Base-by-base conservation (phyloP, 257 asterid species). In the Ligustrum vulgare region DNA sequence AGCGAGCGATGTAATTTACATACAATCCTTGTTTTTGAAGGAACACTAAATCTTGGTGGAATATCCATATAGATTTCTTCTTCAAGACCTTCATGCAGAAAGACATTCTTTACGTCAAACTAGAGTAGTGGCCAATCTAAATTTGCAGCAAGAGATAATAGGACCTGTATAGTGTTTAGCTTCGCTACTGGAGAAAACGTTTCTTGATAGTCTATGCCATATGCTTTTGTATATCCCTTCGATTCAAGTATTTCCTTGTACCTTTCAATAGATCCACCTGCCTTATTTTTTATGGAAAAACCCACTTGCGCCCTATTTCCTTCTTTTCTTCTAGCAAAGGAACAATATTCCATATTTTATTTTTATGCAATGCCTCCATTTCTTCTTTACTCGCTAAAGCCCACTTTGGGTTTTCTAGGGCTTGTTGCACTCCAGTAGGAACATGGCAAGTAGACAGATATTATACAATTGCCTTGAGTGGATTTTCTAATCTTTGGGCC, bases 221-320 rank as follows among this genome's bases (percentile, higher is more conserved):
- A n/a, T n/a, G n/a, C n/a, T n/a, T n/a, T n/a, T n/a, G n/a, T 47
- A 20, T 47, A 47, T 15, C 56, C 56, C 7, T 47, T 47, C 56
- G n/a, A 3, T 6, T 12, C n/a, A 15, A 47, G 56, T 15, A n/a
- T 47, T 47, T n/a, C 20, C 56, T 47, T 15, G n/a, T 47, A 47
- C 2, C 18, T 12, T 11, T 47, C 56, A 1, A 47, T 47, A 0
- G 56, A 1, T 15, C 56, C 43, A 25, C 49, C 32, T 3, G 18
- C 47, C 8, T 15, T 49, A 18, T 71, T 22, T 71, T 71, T 71
- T 13, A 71, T 71, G 36, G 43, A 20, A 71, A 47, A 23, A 47
- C 3, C 32, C 39, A 47, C n/a, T 47, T 47, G 56, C 56, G 13
- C n/a, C 56, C 56, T 47, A 47, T 6, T 47, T 3, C 5, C 18